A percentile compares a stretch with the other conserved stretches of the same genome.
phyloP scores from a whole-genome alignment of 345 rosid genomes.

The Limnanthes douglasii region DNA sequence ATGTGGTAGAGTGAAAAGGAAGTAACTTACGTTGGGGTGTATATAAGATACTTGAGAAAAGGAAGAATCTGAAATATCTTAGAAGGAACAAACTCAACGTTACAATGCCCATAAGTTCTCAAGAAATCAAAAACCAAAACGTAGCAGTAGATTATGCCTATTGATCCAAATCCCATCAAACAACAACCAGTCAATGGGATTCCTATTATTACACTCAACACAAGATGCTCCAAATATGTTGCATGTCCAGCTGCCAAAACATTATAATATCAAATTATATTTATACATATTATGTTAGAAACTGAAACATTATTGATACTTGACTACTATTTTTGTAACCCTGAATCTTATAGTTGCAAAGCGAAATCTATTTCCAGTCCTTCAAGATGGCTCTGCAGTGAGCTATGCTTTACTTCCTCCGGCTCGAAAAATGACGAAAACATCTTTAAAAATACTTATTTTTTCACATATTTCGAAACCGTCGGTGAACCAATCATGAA shows the following conservation, averaged over 20 bases:
- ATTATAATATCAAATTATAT: no score
- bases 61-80: constrained; percentile 38
- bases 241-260: constrained; percentile 60
- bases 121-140: constrained; percentile 49
- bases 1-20: constrained; percentile 1
- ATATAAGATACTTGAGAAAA: constrained; percentile 48
- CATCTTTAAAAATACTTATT: no score
- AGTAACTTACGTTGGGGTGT: constrained; percentile 75
- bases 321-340: no score
- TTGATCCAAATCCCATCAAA: constrained; percentile 58
- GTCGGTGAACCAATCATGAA: no score
- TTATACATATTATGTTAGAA: no score
- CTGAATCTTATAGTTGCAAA: no score
- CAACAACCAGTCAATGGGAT: constrained; percentile 57
- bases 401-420: no score
- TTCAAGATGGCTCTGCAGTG: no score
- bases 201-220: constrained; percentile 28
- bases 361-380: no score
- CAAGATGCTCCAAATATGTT: constrained; percentile 57
- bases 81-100: constrained; percentile 63
- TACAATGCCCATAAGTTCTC: constrained; percentile 76
- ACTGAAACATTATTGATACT: no score
- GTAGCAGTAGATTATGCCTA: constrained; percentile 37
- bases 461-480: no score
- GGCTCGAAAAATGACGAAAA: no score